Conservation (phyloP, 768 basidiomycete genomes). For the Naganishia vishniacii region DNA sequence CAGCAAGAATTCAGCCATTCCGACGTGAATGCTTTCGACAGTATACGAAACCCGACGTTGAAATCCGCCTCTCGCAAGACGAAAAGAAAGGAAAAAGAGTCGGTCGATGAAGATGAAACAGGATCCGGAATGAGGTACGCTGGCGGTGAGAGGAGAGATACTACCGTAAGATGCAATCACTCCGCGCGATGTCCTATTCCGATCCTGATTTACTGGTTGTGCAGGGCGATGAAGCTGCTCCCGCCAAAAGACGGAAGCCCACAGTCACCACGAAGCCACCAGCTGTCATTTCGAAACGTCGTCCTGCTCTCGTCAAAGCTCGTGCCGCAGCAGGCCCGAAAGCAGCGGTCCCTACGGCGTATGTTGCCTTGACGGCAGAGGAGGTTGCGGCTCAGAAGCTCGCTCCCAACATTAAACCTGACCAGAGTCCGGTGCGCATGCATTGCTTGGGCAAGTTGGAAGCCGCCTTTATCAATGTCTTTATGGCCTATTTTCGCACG, state of each 20-base stretch:
- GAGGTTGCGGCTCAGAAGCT: background rate
- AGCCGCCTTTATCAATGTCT: slow-evolving; percentile 16
- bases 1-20: too few relatives aligned
- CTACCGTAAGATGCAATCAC: background rate
- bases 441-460: slow-evolving; percentile 11
- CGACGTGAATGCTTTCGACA: background rate
- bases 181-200: too few relatives aligned
- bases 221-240: slow-evolving; percentile 10
- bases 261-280: background rate
- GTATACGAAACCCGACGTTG: background rate
- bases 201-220: background rate
- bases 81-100: background rate
- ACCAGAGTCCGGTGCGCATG: slow-evolving; percentile 1
- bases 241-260: background rate
- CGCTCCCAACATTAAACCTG: background rate
- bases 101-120: background rate
- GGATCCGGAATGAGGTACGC: background rate
- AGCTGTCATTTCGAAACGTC: slow-evolving; percentile 3
- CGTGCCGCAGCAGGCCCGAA: background rate
- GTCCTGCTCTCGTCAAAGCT: background rate
- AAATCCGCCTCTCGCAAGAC: background rate
- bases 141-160: background rate
- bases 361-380: background rate
- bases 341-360: slow-evolving; percentile 36
- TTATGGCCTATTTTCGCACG: slow-evolving; percentile 1